Evolutionary conservation across 1,139 yeast species (phyloP), one percentile per base, ranked within the genome.

Genomic region (Starmera stellimalicola): DNA sequence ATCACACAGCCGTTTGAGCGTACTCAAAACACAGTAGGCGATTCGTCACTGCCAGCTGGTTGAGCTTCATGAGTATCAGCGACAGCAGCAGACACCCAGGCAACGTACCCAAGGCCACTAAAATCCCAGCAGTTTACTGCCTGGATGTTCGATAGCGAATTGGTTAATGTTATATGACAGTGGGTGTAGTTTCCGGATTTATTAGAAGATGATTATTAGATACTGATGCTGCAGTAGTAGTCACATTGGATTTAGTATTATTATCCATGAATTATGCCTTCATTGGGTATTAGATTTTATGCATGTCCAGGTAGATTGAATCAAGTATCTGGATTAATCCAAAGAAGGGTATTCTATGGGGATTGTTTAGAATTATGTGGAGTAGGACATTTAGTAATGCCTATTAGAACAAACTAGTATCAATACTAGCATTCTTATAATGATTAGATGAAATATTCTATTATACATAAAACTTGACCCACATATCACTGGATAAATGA

Each of bases 351-450:
- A 32, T 40, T 40, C 35, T 43, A 40, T 32, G 47, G 47, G 26
- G 43, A 41, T 41, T 43, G 45, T 43, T 34, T 38, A 15, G 48
- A 43, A 37, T 37, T 44, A 37, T 44, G 48, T 44, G 48, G 48
- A 18, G 48, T 44, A 32, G 44, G 38, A 32, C 47, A 44, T 34
- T 36, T 40, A 16, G 43, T 39, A 32, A 44, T 44, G 47, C 47
- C 47, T 32, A 43, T 43, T 30, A 42, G 34, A 36, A 30, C 34
- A 42, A 41, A 33, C 40, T 41, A 12, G 45, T 41, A 22, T 23
- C 39, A 23, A 33, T 43, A 35, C 35, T 37, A 25, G 37, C 33
- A 37, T 44, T 42, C 37, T 39, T 41, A 39, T 34, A 35, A 27
- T 43, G 45, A 40, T 36, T 44, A 40, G 36, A 43, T 30, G 42